Base-by-base conservation (phyloP, 2,329 filamentous ascomycete genomes). In the Fusarium poae region DNA sequence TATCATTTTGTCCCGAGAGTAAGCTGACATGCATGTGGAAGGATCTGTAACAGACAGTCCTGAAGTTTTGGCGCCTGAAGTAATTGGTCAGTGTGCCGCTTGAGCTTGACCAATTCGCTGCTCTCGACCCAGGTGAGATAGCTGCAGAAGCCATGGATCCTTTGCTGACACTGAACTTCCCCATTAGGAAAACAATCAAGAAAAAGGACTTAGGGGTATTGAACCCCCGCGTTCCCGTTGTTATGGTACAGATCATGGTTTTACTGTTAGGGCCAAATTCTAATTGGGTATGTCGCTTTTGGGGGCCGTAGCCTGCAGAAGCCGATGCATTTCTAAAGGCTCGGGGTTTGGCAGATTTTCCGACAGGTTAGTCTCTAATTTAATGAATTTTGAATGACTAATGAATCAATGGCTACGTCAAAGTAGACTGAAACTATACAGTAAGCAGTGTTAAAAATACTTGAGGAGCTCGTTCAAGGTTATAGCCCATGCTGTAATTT, bases 21-120 rank as follows among this genome's bases (percentile, higher is more conserved):
- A 50, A 50, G 48, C 48, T 50, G 32, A 50, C 48, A 27, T 50
- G 48, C 48, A 29, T 37, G 3, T 30, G 4, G 4, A 10, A 29
- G 48, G 23, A 40, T 50, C 6, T 13, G 34, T 4, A 10, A n/a
- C 16, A 23, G 11, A 13, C 32, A n/a, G n/a, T n/a, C n/a, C n/a
- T n/a, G n/a, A n/a, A n/a, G n/a, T n/a, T 8, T 23, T 4, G 5
- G 4, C 3, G 3, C 7, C 23, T 13, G 2, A 9, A 25, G 9
- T 2, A 23, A 27, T 37, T 50, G 2, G 32, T 5, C 18, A 27
- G 18, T 4, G 2, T 13, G 16, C 3, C 15, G 2, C 7, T 5
- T 3, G 13, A 9, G 10, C n/a, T 11, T 9, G 13, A 27, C 20
- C 20, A 13, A 25, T 50, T 39, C 11, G 48, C 8, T 20, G 8